Percentiles rank a stretch among this genome's conserved stretches.
These are phyloP conservation scores for Pseudogymnoascus sp. DNA, from an alignment of 2,329 filamentous ascomycete genomes.

Conservation along the genomic window DNA sequence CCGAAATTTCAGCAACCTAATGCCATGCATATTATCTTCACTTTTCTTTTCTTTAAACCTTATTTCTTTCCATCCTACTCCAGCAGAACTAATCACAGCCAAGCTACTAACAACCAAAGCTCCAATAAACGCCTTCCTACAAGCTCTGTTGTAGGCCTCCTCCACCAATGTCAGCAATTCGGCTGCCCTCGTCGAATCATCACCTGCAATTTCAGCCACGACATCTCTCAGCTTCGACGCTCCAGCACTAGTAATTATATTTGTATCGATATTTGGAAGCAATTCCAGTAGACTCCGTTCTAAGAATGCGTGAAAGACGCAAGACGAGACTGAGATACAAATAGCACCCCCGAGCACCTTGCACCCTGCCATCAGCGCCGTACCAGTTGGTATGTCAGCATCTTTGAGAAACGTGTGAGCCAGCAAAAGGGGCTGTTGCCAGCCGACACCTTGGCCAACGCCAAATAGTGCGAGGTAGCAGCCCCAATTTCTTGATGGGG, in stretches of 20 bases:
- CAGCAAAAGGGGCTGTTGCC: constrained; percentile 21
- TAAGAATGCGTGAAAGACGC: constrained; percentile 42
- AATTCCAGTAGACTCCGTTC: background rate
- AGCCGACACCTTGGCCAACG: constrained; percentile 14
- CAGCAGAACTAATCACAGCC: background rate
- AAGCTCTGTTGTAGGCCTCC: background rate
- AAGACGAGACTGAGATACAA: constrained; percentile 57
- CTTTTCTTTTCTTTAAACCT: background rate
- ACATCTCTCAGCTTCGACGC: background rate
- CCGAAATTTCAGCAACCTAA: background rate
- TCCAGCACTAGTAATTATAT: background rate
- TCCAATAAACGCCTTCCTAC: background rate
- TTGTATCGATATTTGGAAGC: background rate
- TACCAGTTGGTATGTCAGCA: constrained; percentile 44
- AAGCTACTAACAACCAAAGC: background rate
- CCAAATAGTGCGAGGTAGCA: constrained; percentile 19
- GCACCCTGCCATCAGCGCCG: constrained; percentile 50
- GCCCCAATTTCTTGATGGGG: constrained; percentile 31
- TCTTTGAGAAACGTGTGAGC: constrained; percentile 45
- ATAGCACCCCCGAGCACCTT: constrained; percentile 59
- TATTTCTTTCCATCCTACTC: background rate
- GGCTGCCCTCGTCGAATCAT: background rate
- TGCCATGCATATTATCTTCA: background rate
- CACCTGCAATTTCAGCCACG: background rate
- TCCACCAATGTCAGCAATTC: background rate